A percentile compares a stretch with the other conserved stretches of the same genome.
These are phyloP conservation scores for Hondaea fermentalgiana DNA, from an alignment of 108 stramenopile genomes.

Conservation along the genomic window DNA sequence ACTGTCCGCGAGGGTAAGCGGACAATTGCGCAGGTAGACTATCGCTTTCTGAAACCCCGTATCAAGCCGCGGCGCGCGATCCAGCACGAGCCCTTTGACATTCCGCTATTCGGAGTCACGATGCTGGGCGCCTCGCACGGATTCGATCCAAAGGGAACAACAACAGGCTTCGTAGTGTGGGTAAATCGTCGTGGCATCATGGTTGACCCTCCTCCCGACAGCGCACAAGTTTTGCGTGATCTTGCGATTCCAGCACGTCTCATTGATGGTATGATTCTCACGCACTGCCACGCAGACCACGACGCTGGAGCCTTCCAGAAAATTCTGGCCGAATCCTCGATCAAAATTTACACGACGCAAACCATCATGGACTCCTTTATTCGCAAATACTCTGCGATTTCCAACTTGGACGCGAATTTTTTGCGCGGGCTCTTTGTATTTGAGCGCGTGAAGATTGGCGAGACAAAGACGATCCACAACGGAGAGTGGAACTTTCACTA, in stretches of 20 bases:
- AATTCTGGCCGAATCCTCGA: slow-evolving; percentile 17
- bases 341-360: slow-evolving; percentile 30
- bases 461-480: slow-evolving; percentile 43
- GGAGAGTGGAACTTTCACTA: slow-evolving; percentile 30
- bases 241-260: slow-evolving; percentile 23
- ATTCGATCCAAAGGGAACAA: slow-evolving; percentile 20
- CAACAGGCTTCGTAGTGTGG: slow-evolving; percentile 26
- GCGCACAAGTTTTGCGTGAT: slow-evolving; percentile 20
- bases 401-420: slow-evolving; percentile 55
- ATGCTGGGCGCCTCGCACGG: slow-evolving; percentile 25
- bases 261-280: slow-evolving; percentile 35
- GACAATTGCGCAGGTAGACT: slow-evolving; percentile 1
- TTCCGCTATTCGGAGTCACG: slow-evolving; percentile 24
- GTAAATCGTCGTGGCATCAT: slow-evolving; percentile 20
- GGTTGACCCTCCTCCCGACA: slow-evolving; percentile 25
- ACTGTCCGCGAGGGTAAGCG: slow-evolving; percentile 9
- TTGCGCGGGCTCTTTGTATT: slow-evolving; percentile 70
- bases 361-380: slow-evolving; percentile 57
- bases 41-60: not conserved
- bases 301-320: slow-evolving; percentile 44
- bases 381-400: slow-evolving; percentile 82
- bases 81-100: slow-evolving; percentile 16
- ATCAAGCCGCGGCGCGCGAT: not conserved
- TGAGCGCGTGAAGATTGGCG: slow-evolving; percentile 75
- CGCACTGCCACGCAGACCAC: slow-evolving; percentile 42